Evolutionary conservation across 371 early-diverging fungal species (phyloP).

Genomic region (Mortierella sp.): DNA sequence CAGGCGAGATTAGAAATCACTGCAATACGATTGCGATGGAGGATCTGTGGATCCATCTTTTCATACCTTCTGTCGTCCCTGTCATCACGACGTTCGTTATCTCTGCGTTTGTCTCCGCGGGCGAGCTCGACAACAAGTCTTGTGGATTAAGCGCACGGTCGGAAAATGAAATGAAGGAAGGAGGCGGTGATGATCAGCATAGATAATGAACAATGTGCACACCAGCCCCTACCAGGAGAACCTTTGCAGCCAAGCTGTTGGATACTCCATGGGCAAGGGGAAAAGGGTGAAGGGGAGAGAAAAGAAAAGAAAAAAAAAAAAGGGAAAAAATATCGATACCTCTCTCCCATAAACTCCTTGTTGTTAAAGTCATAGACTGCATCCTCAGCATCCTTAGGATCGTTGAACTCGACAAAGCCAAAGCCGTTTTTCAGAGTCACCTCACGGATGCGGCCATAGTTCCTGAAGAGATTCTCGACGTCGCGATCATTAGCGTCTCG

Average conservation of each 20-base stretch:
- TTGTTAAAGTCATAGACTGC: constrained; percentile 78
- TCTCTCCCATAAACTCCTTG: constrained; percentile 77
- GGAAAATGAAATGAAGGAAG: constrained; percentile 2
- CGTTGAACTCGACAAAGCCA: constrained; percentile 81
- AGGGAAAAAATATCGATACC: constrained; percentile 56
- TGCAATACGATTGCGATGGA: constrained; percentile 44
- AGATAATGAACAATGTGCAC: background rate
- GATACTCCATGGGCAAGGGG: background rate
- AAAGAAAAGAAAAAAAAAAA: background rate
- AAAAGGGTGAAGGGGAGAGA: constrained; percentile 2
- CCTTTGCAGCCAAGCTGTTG: background rate
- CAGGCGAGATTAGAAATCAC: constrained; percentile 11
- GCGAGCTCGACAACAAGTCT: constrained; percentile 82
- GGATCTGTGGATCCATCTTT: constrained; percentile 13
- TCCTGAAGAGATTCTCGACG: constrained; percentile 73
- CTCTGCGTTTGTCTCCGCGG: constrained; percentile 66
- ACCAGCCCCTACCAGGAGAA: too few species aligned
- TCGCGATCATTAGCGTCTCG: constrained; percentile 76
- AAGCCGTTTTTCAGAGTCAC: constrained; percentile 78
- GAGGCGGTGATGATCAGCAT: background rate
- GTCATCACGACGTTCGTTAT: constrained; percentile 59
- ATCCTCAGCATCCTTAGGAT: constrained; percentile 80
- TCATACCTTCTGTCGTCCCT: constrained; percentile 53
- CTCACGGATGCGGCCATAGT: constrained; percentile 78
- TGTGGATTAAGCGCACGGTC: constrained; percentile 1